Conservation (phyloP, 257 asterid species). For the Capsicum pubescens region DNA sequence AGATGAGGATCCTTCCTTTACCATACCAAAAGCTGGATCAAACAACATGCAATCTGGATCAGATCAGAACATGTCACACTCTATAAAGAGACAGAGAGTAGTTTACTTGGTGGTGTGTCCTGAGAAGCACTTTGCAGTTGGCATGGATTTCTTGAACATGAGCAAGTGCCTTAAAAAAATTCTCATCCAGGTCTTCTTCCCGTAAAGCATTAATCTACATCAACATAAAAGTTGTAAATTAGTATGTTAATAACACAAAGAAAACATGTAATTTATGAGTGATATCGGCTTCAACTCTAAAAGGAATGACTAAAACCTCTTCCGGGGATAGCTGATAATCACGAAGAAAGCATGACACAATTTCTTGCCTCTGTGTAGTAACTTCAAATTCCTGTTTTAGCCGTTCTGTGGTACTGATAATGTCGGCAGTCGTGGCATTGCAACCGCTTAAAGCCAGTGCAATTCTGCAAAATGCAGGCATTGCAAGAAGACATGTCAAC, state of each 20-base stretch:
- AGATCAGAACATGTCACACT: conserved; percentile 2
- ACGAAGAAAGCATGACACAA: conserved; percentile 91
- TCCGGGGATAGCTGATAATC: conserved; percentile 96
- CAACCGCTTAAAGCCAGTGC: conserved; percentile 86
- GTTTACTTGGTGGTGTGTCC: conserved; percentile 98
- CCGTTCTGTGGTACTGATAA: conserved; percentile 94
- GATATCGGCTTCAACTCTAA: conserved; percentile 18
- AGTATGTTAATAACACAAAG: neutral
- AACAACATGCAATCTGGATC: neutral
- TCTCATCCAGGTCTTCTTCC: conserved; percentile 86
- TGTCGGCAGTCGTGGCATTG: conserved; percentile 95
- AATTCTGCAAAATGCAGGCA: conserved; percentile 56
- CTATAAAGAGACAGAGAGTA: conserved; percentile 22
- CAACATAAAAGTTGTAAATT: conserved; percentile 29
- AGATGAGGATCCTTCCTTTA: conserved; percentile 9
- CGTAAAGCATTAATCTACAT: conserved; percentile 83
- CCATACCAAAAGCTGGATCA: conserved; percentile 12
- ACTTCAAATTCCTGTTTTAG: conserved; percentile 95
- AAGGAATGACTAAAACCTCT: conserved; percentile 61
- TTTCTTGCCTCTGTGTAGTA: conserved; percentile 94
- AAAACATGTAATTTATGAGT: neutral
- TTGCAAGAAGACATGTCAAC: conserved; percentile 17
- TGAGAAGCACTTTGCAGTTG: conserved; percentile 87
- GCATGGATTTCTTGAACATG: conserved; percentile 99
- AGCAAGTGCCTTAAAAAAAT: conserved; percentile 94